Conservation (phyloP, 306 rosid species). For the Cicer chorassanicum region DNA sequence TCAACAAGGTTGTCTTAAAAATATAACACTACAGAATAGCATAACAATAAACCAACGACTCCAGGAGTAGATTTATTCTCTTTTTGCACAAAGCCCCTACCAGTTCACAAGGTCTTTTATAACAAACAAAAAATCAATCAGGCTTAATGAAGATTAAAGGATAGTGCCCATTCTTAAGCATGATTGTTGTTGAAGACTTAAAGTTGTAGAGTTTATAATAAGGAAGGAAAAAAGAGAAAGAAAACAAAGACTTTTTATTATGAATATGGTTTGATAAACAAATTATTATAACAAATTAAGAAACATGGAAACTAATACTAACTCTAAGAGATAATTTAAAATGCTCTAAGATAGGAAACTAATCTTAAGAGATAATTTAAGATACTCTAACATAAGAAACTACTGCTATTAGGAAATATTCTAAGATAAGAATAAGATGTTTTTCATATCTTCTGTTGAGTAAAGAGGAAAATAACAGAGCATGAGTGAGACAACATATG, state of each 20-base stretch:
- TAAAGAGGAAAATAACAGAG: not conserved
- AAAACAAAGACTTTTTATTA: slow-evolving; percentile 14
- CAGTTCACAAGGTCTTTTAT: slow-evolving; percentile 31
- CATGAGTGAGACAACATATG: not conserved
- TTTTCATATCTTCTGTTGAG: not conserved
- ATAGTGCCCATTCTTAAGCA: slow-evolving; percentile 31
- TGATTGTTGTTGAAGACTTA: not conserved
- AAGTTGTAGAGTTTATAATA: not conserved
- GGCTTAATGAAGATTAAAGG: slow-evolving; percentile 22
- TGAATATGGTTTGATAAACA: not conserved
- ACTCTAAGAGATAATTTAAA: too few species aligned
- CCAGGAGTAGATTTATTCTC: slow-evolving; percentile 18
- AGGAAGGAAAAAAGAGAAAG: not conserved
- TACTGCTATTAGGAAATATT: not conserved
- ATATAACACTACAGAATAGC: slow-evolving; percentile 6
- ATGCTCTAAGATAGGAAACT: not conserved
- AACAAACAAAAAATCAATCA: slow-evolving; percentile 36
- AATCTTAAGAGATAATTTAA: not conserved
- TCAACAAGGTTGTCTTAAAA: slow-evolving; percentile 34
- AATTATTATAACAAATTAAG: too few species aligned
- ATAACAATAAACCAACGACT: slow-evolving; percentile 33
- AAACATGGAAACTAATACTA: too few species aligned
- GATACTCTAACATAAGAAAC: not conserved
- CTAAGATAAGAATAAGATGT: slow-evolving; percentile 1
- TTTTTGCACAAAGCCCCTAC: slow-evolving; percentile 31